A percentile compares a stretch with the other conserved stretches of the same genome.
Evolutionary conservation across 2,329 filamentous ascomycete genomes (phyloP).

Genomic region (Stagonosporopsis chrysanthemi): DNA sequence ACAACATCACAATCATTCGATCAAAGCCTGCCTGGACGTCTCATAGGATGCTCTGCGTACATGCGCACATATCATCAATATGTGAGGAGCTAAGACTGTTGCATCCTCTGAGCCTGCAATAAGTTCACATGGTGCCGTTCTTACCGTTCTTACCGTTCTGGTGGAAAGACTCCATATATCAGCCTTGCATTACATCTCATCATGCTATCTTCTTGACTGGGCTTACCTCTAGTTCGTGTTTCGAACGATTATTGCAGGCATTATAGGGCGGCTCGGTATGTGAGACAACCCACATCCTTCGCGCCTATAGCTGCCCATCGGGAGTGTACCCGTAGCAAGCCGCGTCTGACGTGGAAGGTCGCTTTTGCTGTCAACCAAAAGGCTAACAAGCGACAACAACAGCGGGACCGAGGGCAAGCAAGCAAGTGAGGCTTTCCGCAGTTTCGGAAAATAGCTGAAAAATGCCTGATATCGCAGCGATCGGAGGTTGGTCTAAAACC

Average conservation of each 20-base stretch:
- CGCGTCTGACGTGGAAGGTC: neutral
- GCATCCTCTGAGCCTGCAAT: neutral
- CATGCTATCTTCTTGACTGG: neutral
- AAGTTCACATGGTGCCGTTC: neutral
- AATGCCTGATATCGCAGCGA: neutral
- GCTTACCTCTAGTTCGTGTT: neutral
- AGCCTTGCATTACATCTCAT: neutral
- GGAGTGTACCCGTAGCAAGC: neutral
- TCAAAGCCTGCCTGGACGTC: neutral
- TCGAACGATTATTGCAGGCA: conserved; percentile 4
- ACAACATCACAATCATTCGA: neutral
- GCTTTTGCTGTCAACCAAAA: neutral
- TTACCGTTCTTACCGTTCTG: neutral
- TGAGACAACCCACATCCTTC: conserved; percentile 1
- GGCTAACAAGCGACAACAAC: neutral
- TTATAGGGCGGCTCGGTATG: conserved; percentile 6
- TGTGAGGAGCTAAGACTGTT: neutral
- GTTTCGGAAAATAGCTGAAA: neutral
- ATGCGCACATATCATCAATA: neutral
- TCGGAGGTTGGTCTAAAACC: neutral
- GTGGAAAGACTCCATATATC: neutral
- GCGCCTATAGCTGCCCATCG: neutral
- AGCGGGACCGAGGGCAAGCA: neutral
- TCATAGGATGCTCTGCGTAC: neutral
- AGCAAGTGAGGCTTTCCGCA: neutral